phyloP scores from a whole-genome alignment of 768 basidiomycete species.

The Auricularia sp. region DNA sequence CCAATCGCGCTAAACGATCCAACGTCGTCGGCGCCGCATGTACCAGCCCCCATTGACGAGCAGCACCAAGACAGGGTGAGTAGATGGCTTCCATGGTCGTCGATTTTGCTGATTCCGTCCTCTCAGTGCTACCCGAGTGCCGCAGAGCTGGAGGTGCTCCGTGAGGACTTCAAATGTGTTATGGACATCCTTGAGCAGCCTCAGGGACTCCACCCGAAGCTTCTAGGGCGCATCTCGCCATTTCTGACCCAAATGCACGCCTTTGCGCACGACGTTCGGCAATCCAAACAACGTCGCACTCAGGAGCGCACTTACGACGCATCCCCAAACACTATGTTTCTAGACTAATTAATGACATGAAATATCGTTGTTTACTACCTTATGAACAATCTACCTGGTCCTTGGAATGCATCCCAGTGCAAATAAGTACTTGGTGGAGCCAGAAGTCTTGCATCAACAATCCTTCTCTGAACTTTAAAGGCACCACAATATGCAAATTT shows the following conservation, averaged over 20 bases:
- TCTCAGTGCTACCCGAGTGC: background rate
- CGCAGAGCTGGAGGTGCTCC: background rate
- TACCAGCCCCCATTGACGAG: background rate
- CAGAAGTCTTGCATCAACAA: no score
- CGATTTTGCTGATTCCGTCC: background rate
- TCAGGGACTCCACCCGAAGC: background rate
- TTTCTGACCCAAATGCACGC: background rate
- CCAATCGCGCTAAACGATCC: background rate
- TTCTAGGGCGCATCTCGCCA: background rate
- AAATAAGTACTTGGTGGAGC: no score
- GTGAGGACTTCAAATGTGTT: background rate
- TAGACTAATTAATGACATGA: background rate
- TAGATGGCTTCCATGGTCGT: background rate
- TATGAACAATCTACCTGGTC: no score
- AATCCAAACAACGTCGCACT: background rate
- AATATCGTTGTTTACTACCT: no score
- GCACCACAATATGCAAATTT: no score
- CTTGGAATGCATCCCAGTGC: no score
- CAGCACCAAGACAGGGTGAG: background rate
- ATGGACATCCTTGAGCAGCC: background rate
- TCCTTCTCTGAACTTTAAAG: no score
- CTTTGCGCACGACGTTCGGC: background rate
- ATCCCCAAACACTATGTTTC: background rate
- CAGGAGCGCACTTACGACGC: background rate
- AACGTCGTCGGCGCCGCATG: background rate